phyloP scores from a whole-genome alignment of 1,284 basidiomycete species.

The Fomitopsis schrenkii region DNA sequence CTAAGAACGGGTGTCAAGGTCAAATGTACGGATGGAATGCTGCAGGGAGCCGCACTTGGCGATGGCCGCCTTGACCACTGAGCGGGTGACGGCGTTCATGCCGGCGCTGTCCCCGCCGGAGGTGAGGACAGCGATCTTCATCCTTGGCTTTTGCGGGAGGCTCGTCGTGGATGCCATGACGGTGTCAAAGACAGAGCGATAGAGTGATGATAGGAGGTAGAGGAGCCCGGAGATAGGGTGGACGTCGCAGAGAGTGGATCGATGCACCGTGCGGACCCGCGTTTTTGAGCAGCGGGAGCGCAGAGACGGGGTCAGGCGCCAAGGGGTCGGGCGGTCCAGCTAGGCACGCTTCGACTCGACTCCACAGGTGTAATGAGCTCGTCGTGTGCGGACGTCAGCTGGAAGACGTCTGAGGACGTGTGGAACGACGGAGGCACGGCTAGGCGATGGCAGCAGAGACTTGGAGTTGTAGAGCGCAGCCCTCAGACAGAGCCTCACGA shows the following conservation, averaged over 20 bases:
- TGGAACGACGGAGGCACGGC: background rate
- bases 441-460: background rate
- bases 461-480: background rate
- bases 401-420: background rate
- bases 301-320: conserved; percentile 5
- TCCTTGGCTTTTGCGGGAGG: conserved; percentile 26
- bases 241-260: background rate
- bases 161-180: background rate
- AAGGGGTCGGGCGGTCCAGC: background rate
- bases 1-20: conserved; percentile 35
- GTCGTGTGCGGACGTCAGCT: background rate
- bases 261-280: conserved; percentile 1
- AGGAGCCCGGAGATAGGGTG: conserved; percentile 4
- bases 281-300: conserved; percentile 4
- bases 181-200: background rate
- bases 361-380: background rate
- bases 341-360: conserved; percentile 5
- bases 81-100: conserved; percentile 93
- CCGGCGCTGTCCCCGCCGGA: conserved; percentile 97
- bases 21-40: conserved; percentile 4
- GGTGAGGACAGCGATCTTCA: conserved; percentile 91
- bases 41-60: conserved; percentile 57
- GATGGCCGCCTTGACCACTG: conserved; percentile 88
- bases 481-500: background rate
- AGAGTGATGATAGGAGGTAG: background rate